phyloP scores from a whole-genome alignment of 176 grass and related monocot species.

The Oryza meyeriana region DNA sequence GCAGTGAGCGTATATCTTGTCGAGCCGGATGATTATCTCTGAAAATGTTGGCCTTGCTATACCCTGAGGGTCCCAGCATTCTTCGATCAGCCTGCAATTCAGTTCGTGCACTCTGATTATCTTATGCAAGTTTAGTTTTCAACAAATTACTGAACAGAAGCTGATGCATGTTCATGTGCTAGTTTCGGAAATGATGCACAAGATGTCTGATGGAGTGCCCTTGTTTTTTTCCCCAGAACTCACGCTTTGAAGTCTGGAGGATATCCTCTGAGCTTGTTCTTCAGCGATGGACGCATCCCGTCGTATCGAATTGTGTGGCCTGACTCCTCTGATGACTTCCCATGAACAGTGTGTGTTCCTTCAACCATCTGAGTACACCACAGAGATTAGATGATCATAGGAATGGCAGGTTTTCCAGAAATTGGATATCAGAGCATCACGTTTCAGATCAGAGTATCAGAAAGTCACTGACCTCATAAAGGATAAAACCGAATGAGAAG shows the following conservation, averaged over 20 bases:
- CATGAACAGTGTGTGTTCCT: conserved; percentile 53
- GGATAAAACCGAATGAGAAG: conserved; percentile 86
- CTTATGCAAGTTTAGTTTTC: too few species aligned
- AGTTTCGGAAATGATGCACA: background rate
- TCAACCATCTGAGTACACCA: conserved; percentile 62
- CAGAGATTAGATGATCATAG: background rate
- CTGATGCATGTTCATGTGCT: background rate
- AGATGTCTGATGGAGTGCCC: background rate
- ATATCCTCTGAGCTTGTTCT: conserved; percentile 71
- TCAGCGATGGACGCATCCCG: conserved; percentile 66
- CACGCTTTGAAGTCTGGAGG: conserved; percentile 88
- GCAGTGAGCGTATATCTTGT: conserved; percentile 66
- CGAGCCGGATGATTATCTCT: conserved; percentile 90
- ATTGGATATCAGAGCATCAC: background rate
- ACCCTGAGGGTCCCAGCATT: conserved; percentile 72
- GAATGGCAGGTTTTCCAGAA: background rate
- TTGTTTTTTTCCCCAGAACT: conserved; percentile 24
- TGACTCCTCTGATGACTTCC: conserved; percentile 54
- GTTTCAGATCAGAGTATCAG: background rate
- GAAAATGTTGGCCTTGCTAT: conserved; percentile 72
- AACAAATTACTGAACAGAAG: background rate
- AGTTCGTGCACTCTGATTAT: too few species aligned
- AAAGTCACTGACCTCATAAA: conserved; percentile 65
- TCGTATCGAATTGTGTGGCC: conserved; percentile 49
- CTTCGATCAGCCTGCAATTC: conserved; percentile 73